Evolutionary conservation across 768 basidiomycete species (phyloP).

Genomic region (Gloeopeniophorella convolvens): DNA sequence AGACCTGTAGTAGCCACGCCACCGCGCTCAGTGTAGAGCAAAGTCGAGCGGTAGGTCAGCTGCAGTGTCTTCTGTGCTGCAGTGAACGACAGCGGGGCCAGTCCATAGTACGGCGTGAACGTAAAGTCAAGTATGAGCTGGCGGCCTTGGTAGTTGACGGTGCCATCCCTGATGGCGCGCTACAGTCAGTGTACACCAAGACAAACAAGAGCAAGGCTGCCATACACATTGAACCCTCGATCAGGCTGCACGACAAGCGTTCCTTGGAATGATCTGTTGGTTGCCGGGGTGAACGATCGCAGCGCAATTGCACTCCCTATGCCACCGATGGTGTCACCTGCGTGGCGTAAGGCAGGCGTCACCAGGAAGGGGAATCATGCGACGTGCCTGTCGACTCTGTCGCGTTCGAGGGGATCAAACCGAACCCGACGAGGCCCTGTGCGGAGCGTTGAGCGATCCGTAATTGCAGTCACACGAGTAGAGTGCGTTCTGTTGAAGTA

Average conservation of each 20-base stretch:
- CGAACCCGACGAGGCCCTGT: conserved; percentile 54
- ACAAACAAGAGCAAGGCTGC: background rate
- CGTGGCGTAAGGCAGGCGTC: background rate
- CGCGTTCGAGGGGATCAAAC: conserved; percentile 52
- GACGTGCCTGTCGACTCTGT: conserved; percentile 40
- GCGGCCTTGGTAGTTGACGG: conserved; percentile 58
- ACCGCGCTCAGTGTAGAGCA: conserved; percentile 43
- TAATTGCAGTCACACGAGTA: background rate
- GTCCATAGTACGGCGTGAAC: conserved; percentile 48
- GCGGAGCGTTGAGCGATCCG: background rate
- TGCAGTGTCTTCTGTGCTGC: conserved; percentile 45
- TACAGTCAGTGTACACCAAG: background rate
- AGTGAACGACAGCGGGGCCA: conserved; percentile 39
- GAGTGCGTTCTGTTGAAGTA: too few species aligned
- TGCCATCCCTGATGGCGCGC: conserved; percentile 35
- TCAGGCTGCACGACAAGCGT: conserved; percentile 52
- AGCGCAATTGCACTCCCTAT: conserved; percentile 57
- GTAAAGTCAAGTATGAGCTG: conserved; percentile 56
- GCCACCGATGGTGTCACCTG: conserved; percentile 51
- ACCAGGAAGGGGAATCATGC: too few species aligned
- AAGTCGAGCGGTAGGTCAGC: conserved; percentile 44
- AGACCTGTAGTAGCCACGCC: conserved; percentile 47
- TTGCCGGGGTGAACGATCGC: conserved; percentile 38
- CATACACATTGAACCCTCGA: conserved; percentile 55
- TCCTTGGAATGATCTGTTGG: conserved; percentile 39